These are phyloP conservation scores for Penicillium hesseltinei DNA, from an alignment of 2,329 filamentous ascomycete species.

Conservation along the genomic window DNA sequence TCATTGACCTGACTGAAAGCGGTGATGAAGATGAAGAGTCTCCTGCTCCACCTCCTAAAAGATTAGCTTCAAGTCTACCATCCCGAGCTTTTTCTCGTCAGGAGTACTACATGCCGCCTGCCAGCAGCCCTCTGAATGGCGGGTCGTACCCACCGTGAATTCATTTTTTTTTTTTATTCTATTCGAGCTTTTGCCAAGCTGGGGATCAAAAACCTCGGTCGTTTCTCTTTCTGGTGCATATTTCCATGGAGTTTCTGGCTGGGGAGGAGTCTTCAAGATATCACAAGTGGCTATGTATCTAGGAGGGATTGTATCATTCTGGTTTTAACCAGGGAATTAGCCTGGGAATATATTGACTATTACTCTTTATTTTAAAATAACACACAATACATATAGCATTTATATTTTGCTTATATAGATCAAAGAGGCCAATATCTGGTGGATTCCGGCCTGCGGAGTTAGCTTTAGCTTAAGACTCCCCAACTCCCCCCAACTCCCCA, in stretches of 20 bases:
- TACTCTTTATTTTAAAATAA: not conserved
- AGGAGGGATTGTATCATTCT: not conserved
- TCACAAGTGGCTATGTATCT: constrained; percentile 1
- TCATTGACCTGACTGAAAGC: constrained; percentile 57
- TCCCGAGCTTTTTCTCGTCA: constrained; percentile 23
- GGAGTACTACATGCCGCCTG: constrained; percentile 24
- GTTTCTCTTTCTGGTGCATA: constrained; percentile 10
- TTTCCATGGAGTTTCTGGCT: constrained; percentile 20
- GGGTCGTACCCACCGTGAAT: constrained; percentile 17
- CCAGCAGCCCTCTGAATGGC: constrained; percentile 22
- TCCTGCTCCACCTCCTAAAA: constrained; percentile 37
- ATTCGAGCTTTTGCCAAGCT: constrained; percentile 2
- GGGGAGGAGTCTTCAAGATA: constrained; percentile 6
- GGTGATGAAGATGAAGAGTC: constrained; percentile 52
- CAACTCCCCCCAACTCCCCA: not conserved
- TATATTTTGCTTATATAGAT: not conserved
- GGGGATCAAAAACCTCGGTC: not conserved
- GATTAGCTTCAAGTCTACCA: constrained; percentile 27
- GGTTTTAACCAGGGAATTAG: not conserved
- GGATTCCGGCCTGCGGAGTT: not conserved
- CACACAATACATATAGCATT: not conserved
- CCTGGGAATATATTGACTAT: not conserved
- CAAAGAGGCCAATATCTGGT: not conserved
- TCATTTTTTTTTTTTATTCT: constrained; percentile 15
- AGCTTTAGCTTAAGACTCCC: not conserved